Evolutionary conservation across 2,329 filamentous ascomycete species (phyloP).

Genomic region (Colletotrichum eremochloae): DNA sequence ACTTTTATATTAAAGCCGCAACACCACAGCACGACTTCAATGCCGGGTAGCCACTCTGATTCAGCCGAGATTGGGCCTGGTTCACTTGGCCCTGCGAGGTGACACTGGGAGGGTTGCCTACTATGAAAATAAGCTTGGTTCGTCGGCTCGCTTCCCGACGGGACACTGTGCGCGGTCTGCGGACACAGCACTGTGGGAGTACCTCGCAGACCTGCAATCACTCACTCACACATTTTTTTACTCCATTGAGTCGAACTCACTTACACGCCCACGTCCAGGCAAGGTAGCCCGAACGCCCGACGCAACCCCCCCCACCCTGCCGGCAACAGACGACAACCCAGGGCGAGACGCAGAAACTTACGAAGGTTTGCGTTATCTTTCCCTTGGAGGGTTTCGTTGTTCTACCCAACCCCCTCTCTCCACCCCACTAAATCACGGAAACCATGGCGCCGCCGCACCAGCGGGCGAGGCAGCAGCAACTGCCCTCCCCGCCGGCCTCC

Average conservation of each 20-base stretch:
- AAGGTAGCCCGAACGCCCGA: slow-evolving; percentile 1
- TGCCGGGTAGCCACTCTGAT: slow-evolving; percentile 9
- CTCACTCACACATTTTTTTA: slow-evolving; percentile 14
- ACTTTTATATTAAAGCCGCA: slow-evolving; percentile 19
- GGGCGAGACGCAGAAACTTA: background rate
- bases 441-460: slow-evolving; percentile 31
- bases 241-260: slow-evolving; percentile 21
- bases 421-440: background rate
- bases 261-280: slow-evolving; percentile 27
- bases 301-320: background rate
- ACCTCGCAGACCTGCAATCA: slow-evolving; percentile 11
- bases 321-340: background rate
- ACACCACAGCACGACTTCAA: background rate
- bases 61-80: background rate
- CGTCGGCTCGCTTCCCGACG: slow-evolving; percentile 21
- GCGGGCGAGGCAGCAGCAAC: slow-evolving; percentile 36
- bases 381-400: background rate
- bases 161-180: background rate
- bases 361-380: too few species aligned
- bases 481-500: slow-evolving; percentile 48
- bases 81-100: slow-evolving; percentile 2
- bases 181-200: slow-evolving; percentile 8
- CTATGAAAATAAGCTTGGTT: slow-evolving; percentile 29
- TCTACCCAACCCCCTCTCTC: too few species aligned
- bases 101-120: slow-evolving; percentile 23